phyloP scores from a whole-genome alignment of 1,284 basidiomycete genomes.

The Apiotrichum sp. region DNA sequence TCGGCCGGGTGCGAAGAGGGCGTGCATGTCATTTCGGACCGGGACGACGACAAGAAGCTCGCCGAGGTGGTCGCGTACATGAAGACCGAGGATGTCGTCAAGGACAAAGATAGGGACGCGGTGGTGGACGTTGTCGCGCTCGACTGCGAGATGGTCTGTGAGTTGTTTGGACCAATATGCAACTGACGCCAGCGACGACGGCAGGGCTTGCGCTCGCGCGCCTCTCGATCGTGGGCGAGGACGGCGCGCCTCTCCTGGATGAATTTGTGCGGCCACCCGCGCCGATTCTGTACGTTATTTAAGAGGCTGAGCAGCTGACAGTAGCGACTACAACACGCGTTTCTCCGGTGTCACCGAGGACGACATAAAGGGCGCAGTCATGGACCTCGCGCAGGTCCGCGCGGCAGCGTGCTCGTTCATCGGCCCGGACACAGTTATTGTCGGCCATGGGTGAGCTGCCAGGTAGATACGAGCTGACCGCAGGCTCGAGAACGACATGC shows the following conservation, averaged over 20 bases:
- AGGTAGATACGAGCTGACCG: not conserved
- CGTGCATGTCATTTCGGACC: conserved; percentile 37
- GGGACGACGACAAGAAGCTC: conserved; percentile 57
- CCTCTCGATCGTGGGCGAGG: conserved; percentile 73
- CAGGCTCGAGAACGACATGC: conserved; percentile 78
- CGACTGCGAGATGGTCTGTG: conserved; percentile 83
- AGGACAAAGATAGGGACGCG: not conserved
- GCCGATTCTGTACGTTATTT: conserved; percentile 61
- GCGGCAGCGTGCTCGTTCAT: conserved; percentile 63
- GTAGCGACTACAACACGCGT: conserved; percentile 74
- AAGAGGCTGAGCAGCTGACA: not conserved
- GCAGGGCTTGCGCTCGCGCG: conserved; percentile 80
- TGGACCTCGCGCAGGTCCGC: conserved; percentile 63
- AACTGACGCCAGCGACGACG: conserved; percentile 56
- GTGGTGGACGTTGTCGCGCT: conserved; percentile 64
- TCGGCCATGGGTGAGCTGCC: conserved; percentile 54
- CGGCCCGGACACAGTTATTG: conserved; percentile 68
- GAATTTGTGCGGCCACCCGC: conserved; percentile 72
- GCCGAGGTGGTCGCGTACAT: conserved; percentile 71
- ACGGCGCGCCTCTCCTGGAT: conserved; percentile 69
- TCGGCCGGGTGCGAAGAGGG: conserved; percentile 29
- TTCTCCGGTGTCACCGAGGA: conserved; percentile 77
- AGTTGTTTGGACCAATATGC: conserved; percentile 12
- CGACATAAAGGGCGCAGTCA: conserved; percentile 55
- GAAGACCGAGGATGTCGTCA: conserved; percentile 43